phyloP scores from a whole-genome alignment of 306 rosid genomes.

The Prunus campanulata region DNA sequence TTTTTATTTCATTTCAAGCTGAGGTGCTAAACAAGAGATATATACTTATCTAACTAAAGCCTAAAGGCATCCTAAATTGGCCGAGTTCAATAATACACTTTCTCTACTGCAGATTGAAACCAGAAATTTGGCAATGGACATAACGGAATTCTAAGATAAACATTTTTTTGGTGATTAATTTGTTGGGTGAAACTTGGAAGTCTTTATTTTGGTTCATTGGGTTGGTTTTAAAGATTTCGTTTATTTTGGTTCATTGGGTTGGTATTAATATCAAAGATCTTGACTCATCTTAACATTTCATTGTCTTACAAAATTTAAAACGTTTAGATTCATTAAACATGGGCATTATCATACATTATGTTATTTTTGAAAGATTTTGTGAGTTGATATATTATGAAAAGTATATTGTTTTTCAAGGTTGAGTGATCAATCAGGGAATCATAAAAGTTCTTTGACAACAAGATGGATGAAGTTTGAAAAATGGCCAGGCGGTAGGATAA shows the following conservation, averaged over 20 bases:
- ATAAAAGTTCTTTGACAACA: too few relatives aligned
- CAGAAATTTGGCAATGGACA: not conserved
- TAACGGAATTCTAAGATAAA: not conserved
- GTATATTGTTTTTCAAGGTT: too few relatives aligned
- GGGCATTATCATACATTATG: too few relatives aligned
- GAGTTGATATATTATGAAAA: too few relatives aligned
- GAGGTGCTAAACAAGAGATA: not conserved
- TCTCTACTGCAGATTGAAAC: not conserved
- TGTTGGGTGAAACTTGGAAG: not conserved
- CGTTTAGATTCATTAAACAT: too few relatives aligned
- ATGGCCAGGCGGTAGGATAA: too few relatives aligned
- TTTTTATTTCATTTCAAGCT: too few relatives aligned
- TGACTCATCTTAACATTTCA: not conserved
- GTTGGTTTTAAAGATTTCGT: not conserved
- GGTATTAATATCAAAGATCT: not conserved
- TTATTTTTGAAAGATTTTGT: too few relatives aligned
- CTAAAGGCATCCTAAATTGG: not conserved
- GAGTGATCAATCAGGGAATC: too few relatives aligned
- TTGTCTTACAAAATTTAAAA: not conserved
- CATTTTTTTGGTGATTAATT: not conserved
- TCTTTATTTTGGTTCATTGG: not conserved
- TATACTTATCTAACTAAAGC: too few relatives aligned
- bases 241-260: too few relatives aligned
- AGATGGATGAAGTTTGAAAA: too few relatives aligned
- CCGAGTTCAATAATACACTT: not conserved